Percentiles rank a stretch among this genome's conserved stretches.
Conservation (phyloP, 768 basidiomycete genomes). For the Russula lepida region DNA sequence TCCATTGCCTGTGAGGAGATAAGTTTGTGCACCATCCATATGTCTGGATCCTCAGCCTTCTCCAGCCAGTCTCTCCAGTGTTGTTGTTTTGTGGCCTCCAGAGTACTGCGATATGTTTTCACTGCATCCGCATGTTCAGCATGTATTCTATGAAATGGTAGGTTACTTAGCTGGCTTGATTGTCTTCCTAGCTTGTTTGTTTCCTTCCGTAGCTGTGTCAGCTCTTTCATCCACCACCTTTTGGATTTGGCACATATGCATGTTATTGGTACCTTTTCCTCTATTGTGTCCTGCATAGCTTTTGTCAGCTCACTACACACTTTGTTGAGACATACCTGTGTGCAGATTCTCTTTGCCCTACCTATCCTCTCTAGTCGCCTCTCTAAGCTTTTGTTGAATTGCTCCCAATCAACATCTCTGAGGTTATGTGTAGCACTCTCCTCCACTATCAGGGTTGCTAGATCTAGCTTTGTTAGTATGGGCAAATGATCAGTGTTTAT, state of each 20-base stretch:
- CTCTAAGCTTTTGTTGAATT: not conserved
- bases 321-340: not conserved
- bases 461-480: not conserved
- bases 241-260: not conserved
- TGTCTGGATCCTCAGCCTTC: not conserved
- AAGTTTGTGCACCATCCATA: not conserved
- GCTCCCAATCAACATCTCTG: not conserved
- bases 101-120: not conserved
- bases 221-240: not conserved
- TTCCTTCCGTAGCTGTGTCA: not conserved
- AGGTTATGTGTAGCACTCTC: not conserved
- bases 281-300: no score
- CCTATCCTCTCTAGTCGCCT: no score
- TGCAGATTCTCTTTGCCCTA: no score
- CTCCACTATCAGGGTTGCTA: not conserved
- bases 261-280: not conserved
- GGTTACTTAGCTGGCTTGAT: no score
- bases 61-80: not conserved
- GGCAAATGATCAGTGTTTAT: not conserved
- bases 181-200: not conserved
- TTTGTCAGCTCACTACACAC: not conserved
- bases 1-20: no score
- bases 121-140: not conserved
- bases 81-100: not conserved
- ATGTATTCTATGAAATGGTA: not conserved